Conservation (phyloP, 768 basidiomycete genomes). For the Clathrus columnatus region DNA sequence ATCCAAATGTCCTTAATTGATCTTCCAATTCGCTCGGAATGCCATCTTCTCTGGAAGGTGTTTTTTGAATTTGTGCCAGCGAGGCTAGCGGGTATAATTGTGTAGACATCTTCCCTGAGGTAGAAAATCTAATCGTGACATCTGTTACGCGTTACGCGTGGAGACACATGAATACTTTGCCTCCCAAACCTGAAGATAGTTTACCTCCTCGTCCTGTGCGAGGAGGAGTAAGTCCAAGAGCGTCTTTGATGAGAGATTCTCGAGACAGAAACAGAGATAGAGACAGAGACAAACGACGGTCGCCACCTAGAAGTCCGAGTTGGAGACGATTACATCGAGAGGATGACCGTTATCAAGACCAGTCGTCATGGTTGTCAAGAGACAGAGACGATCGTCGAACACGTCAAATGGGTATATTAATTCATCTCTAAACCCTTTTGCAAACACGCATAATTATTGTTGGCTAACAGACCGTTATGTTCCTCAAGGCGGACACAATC, state of each 20-base stretch:
- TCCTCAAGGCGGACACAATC: background rate
- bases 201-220: background rate
- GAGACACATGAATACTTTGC: conserved; percentile 9
- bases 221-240: conserved; percentile 2
- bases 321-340: conserved; percentile 1
- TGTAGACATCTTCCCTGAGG: conserved; percentile 31
- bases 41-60: conserved; percentile 77
- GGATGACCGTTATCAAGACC: background rate
- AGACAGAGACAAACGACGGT: background rate
- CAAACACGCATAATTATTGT: background rate
- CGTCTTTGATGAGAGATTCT: background rate
- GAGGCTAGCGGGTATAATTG: conserved; percentile 78
- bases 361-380: background rate
- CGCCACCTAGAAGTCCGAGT: background rate
- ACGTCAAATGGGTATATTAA: background rate
- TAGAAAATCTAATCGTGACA: background rate
- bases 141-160: background rate
- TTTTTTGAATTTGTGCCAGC: conserved; percentile 62
- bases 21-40: conserved; percentile 75
- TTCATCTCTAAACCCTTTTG: background rate
- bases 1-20: conserved; percentile 84
- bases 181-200: conserved; percentile 9
- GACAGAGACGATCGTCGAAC: conserved; percentile 1
- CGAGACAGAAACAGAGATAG: background rate
- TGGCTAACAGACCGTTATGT: conserved; percentile 3